Percentiles rank a stretch among this genome's conserved stretches.
phyloP scores from a whole-genome alignment of 78 protist species.

The Pirum gemmata region DNA sequence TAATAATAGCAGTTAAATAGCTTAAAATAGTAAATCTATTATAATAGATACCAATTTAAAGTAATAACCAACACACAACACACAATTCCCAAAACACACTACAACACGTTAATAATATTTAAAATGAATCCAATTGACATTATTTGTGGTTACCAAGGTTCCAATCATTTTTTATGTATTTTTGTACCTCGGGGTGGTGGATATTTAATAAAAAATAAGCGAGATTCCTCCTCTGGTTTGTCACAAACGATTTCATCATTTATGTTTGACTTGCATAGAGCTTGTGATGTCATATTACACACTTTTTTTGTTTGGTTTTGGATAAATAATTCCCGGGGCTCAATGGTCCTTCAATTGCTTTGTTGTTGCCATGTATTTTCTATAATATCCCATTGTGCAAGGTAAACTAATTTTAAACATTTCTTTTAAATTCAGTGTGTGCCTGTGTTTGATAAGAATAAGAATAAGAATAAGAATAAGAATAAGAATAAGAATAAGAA shows the following conservation, averaged over 20 bases:
- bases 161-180: background rate
- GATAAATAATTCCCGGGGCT: background rate
- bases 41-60: too few relatives aligned
- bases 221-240: background rate
- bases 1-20: too few relatives aligned
- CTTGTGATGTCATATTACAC: background rate
- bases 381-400: background rate
- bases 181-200: background rate
- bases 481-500: too few relatives aligned
- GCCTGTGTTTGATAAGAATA: too few relatives aligned
- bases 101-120: too few relatives aligned
- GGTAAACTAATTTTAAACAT: too few relatives aligned
- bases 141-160: background rate
- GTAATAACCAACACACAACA: too few relatives aligned
- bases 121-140: too few relatives aligned
- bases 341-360: background rate
- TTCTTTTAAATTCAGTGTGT: too few relatives aligned
- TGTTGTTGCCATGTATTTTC: background rate
- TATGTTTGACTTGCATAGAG: background rate
- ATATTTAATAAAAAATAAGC: background rate
- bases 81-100: too few relatives aligned
- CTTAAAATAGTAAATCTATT: too few relatives aligned
- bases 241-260: background rate
- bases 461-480: too few relatives aligned
- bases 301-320: background rate